These are phyloP conservation scores for Rhodotorula paludigena DNA, from an alignment of 768 basidiomycete genomes.

Conservation along the genomic window DNA sequence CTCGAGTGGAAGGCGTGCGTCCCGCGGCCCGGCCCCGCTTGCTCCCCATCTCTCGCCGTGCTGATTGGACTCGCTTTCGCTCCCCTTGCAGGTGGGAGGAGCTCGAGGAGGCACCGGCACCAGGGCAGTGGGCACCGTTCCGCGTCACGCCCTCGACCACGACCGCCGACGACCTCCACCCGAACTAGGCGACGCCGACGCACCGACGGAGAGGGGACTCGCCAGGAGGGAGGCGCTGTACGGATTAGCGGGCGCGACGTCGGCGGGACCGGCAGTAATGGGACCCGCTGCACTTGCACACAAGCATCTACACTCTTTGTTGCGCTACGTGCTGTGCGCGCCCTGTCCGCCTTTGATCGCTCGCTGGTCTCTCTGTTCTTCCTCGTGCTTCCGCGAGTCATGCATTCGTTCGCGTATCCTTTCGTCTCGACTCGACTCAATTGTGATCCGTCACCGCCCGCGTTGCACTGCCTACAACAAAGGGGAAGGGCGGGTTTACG, in stretches of 20 bases:
- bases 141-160: constrained; percentile 36
- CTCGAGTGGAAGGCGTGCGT: constrained; percentile 94
- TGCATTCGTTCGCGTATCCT: too few species aligned
- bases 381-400: too few species aligned
- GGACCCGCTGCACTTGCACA: not conserved
- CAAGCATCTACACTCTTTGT: too few species aligned
- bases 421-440: too few species aligned
- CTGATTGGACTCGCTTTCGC: not conserved
- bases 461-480: not conserved
- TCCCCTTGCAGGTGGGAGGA: constrained; percentile 69
- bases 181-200: constrained; percentile 9
- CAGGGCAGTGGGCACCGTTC: constrained; percentile 83
- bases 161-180: constrained; percentile 34
- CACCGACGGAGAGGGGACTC: not conserved
- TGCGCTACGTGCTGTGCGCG: too few species aligned
- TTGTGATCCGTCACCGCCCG: too few species aligned
- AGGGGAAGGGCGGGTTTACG: not conserved
- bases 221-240: not conserved
- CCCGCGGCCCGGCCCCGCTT: not conserved
- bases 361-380: too few species aligned
- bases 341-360: too few species aligned
- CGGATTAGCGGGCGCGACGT: not conserved
- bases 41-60: not conserved
- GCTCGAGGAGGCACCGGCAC: constrained; percentile 69
- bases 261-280: not conserved